These are phyloP conservation scores for Perkinsus olseni DNA, from an alignment of 169 alveolate species.

Conservation along the genomic window DNA sequence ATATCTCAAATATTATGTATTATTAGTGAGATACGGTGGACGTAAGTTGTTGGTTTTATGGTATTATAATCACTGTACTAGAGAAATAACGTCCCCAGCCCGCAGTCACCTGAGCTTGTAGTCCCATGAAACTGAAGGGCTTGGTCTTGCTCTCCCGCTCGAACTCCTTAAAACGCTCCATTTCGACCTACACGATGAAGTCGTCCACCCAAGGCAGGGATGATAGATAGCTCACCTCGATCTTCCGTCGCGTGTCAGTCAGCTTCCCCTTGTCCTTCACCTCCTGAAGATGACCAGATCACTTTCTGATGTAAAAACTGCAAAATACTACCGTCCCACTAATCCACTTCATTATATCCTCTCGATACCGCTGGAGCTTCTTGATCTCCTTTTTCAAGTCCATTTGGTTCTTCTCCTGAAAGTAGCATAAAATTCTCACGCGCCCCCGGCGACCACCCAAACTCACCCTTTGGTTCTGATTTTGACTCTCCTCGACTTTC, in stretches of 20 bases:
- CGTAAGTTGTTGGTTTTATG: too few species aligned
- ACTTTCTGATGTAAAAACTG: too few species aligned
- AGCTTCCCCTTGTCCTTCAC: conserved; percentile 21
- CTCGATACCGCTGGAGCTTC: conserved; percentile 27
- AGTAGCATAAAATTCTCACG: too few species aligned
- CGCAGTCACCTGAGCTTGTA: conserved; percentile 5
- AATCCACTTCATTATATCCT: conserved; percentile 21
- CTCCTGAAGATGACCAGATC: neutral
- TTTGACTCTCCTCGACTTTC: neutral
- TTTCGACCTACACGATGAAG: neutral
- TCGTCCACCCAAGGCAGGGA: too few species aligned
- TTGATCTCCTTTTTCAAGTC: conserved; percentile 29
- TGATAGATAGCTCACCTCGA: conserved; percentile 9
- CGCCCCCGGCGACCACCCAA: neutral
- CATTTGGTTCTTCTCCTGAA: too few species aligned
- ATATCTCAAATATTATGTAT: neutral
- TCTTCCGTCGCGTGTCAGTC: conserved; percentile 16
- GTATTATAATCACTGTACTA: too few species aligned
- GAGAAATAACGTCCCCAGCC: too few species aligned
- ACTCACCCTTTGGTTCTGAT: neutral
- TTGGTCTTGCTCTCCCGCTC: conserved; percentile 21
- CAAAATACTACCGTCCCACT: neutral
- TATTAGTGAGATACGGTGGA: neutral
- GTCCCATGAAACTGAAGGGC: conserved; percentile 7
- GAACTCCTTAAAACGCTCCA: conserved; percentile 24